These are phyloP conservation scores for Taxawa tesnikishii DNA, from an alignment of 2,329 filamentous ascomycete species.

Conservation along the genomic window DNA sequence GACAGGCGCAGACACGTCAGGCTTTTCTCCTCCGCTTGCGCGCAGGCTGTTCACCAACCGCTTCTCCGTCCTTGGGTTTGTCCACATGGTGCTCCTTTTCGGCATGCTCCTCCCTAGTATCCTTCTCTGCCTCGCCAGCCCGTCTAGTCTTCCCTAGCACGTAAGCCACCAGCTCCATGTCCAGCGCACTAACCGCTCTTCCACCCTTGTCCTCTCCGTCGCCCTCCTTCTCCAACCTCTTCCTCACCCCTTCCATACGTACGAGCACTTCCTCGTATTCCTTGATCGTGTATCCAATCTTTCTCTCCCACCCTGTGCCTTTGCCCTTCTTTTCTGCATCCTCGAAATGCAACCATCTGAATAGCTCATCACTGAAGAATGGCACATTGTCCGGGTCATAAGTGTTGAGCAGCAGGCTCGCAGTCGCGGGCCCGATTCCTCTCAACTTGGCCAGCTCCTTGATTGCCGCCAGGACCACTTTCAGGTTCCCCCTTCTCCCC, in stretches of 20 bases:
- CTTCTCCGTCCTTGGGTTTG: not conserved
- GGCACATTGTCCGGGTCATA: constrained; percentile 46
- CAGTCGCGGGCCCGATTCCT: constrained; percentile 70
- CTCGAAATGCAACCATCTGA: constrained; percentile 53
- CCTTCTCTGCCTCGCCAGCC: constrained; percentile 1
- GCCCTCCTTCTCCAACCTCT: constrained; percentile 28
- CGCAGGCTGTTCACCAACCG: not conserved
- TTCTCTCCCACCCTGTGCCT: constrained; percentile 28
- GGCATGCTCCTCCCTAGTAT: too few species aligned
- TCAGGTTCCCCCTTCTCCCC: constrained; percentile 7
- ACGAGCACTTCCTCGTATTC: constrained; percentile 52
- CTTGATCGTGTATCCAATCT: constrained; percentile 56
- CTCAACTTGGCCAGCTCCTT: constrained; percentile 47
- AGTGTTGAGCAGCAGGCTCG: constrained; percentile 58
- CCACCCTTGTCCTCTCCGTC: too few species aligned
- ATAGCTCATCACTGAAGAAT: constrained; percentile 75
- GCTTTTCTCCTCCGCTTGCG: not conserved
- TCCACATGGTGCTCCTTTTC: constrained; percentile 1
- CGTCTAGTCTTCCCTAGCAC: constrained; percentile 47
- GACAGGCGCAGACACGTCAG: too few species aligned
- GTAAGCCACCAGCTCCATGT: constrained; percentile 60
- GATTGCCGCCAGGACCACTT: too few species aligned
- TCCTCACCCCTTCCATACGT: constrained; percentile 19
- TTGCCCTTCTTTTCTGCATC: constrained; percentile 31
- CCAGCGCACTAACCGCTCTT: constrained; percentile 38